Base-by-base conservation (phyloP, 2,329 filamentous ascomycete species). In the Paradendryphiella salina region DNA sequence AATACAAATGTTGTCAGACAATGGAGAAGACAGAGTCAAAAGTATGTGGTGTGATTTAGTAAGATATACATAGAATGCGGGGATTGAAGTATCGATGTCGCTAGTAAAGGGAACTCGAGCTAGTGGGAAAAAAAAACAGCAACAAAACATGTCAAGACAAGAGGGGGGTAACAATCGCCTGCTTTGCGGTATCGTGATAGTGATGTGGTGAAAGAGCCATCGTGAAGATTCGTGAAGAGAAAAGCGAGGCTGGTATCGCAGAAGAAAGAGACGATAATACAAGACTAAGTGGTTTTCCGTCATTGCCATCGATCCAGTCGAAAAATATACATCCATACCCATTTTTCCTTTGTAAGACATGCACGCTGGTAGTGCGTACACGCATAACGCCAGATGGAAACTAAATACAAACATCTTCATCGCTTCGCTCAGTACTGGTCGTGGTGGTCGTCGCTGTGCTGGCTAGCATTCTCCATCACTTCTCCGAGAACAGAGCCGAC, bases 401-500 rank as follows among this genome's bases (percentile, higher is more conserved):
- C 32, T n/a, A 46, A 37, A 23, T 17, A 23, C 11, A 13, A 15
- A 36, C 33, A 41, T 6, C 21, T 32, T 17, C 5, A 18, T n/a
- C 6, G 35, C 29, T 33, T 50, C 44, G 20, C 18, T 35, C 34
- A 71, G 20, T 60, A 60, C 45, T 64, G 63, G 40, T 64, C 59
- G 52, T 60, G 56, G 38, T 67, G 57, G 44, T 67, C 59, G 34
- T 72, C 67, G 51, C 64, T 66, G 32, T 71, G 66, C 11, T 73
- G 69, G 37, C 56, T 65, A 17, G 66, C 61, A 35, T 58, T 64
- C 15, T 72, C 70, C 36, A 72, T 63, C 23, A 73, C 69, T 49
- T 74, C 72, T 5, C 71, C 69, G 3, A 73, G 59, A 10, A 70
- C 69, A 29, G 71, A 65, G 23, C 65, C 67, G 17, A 72, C 63